A percentile compares a stretch with the other conserved stretches of the same genome.
phyloP scores from a whole-genome alignment of 176 grass and related monocot species.

The Hyparrhenia diplandra region DNA sequence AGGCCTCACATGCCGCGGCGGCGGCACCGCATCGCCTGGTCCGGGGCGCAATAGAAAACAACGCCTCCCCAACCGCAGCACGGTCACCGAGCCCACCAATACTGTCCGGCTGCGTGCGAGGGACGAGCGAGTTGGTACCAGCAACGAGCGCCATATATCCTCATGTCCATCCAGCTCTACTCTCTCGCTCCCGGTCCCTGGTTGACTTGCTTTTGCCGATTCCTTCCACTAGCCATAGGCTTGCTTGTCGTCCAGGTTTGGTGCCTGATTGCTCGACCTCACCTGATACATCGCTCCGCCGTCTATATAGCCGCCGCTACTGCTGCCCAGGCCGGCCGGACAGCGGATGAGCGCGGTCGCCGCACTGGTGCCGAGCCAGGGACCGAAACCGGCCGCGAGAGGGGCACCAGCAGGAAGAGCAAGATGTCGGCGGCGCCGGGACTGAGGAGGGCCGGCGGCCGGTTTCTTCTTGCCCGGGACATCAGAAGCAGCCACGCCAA shows the following conservation, averaged over 20 bases:
- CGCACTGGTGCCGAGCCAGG: not conserved
- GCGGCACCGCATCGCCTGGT: not conserved
- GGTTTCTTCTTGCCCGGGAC: not conserved
- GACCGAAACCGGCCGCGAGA: not conserved
- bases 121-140: not conserved
- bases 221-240: not conserved
- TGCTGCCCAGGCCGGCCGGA: too few species aligned
- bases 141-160: not conserved
- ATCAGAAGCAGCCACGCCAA: not conserved
- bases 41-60: conserved; percentile 29
- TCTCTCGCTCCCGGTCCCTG: not conserved
- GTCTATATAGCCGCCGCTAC: not conserved
- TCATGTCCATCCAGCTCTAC: not conserved
- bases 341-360: conserved; percentile 31
- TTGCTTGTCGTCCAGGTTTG: conserved; percentile 5
- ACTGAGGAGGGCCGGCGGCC: conserved; percentile 4
- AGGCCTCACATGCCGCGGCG: not conserved
- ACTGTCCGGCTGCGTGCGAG: not conserved
- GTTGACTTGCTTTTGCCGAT: conserved; percentile 18
- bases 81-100: not conserved
- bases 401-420: too few species aligned
- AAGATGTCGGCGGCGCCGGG: not conserved
- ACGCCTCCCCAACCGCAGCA: conserved; percentile 32
- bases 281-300: not conserved
- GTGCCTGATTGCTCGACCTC: conserved; percentile 30